Percentiles rank a stretch among this genome's conserved stretches.
Evolutionary conservation across 768 basidiomycete genomes (phyloP).

Genomic region (Suillus americanus): DNA sequence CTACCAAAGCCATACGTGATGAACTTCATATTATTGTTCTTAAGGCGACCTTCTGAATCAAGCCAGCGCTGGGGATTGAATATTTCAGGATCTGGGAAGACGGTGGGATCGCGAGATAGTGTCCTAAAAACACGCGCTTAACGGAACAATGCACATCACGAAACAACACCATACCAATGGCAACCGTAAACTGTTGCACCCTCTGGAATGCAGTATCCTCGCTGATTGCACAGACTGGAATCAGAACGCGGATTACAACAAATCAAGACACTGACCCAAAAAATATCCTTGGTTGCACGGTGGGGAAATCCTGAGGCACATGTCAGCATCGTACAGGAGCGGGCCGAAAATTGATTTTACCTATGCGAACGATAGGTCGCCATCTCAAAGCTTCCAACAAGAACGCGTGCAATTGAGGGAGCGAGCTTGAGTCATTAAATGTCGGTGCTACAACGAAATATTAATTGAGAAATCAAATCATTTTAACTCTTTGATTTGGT

Average conservation of each 20-base stretch:
- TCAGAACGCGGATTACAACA: neutral
- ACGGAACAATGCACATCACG: neutral
- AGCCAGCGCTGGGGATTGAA: constrained; percentile 64
- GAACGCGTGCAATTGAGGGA: neutral
- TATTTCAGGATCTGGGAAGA: constrained; percentile 49
- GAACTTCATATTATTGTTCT: constrained; percentile 40
- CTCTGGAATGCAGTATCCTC: constrained; percentile 32
- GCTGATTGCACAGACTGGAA: constrained; percentile 18
- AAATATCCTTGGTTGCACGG: constrained; percentile 58
- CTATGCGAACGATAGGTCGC: constrained; percentile 29
- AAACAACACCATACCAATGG: constrained; percentile 23
- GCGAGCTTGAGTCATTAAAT: neutral
- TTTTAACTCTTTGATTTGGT: neutral
- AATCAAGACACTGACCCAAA: constrained; percentile 41
- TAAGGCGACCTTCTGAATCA: constrained; percentile 38
- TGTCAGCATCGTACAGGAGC: neutral
- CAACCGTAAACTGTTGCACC: constrained; percentile 35
- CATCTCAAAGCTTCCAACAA: constrained; percentile 34
- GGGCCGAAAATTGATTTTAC: constrained; percentile 19
- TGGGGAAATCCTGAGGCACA: constrained; percentile 49
- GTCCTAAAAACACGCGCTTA: constrained; percentile 32
- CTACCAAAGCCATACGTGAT: constrained; percentile 57
- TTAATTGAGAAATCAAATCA: neutral
- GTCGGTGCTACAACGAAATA: neutral
- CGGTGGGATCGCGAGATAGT: constrained; percentile 48